Base-by-base conservation (phyloP, 371 early-diverging fungal genomes). In the Smittium mucronatum region DNA sequence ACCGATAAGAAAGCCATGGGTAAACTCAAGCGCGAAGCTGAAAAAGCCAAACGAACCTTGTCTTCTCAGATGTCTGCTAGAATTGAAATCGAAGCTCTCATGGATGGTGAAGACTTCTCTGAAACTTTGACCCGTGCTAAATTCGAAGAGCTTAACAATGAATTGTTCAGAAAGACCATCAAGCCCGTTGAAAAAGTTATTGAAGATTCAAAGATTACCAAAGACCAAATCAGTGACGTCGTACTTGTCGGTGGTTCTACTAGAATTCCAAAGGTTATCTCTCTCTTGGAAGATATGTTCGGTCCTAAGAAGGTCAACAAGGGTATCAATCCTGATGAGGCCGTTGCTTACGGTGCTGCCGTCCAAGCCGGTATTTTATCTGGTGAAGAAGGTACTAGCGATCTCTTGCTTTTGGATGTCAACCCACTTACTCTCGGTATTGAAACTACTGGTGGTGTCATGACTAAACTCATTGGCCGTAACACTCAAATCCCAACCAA, bases 201-300 rank as follows among this genome's bases (percentile, higher is more conserved):
- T 72, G 86, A 89, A 70, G 94, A 94, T 78, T 81, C 93, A 78
- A 91, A 92, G 85, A 87, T 93, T 68, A 88, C 91, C 80, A 98
- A 97, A 88, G 74, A 80, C 75, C 78, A 85, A 71, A 93, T 99
- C 75, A 84, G 97, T 81, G 95, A 97, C 77, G 93, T 99, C 77
- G 94, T 99, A 74, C 85, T 99, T 64, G 99, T 99, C 74, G 99
- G 99, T 82, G 99, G 99, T 73, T 97, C 97, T 76, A 98, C 99
- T 71, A 97, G 99, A 88, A 99, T 99, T 80, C 99, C 99, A 84
- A 97, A 95, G 89, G 92, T 99, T 78, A 94, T 93, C 80, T 87
- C 94, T 82, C 86, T 98, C 72, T 88, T 99, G 69, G 87, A 90
- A 59, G 97, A 96, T 76, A 93, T 86, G 83, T 99, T 98, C 86